A percentile compares a stretch with the other conserved stretches of the same genome.
Evolutionary conservation across 2,329 filamentous ascomycete species (phyloP).

Genomic region (Pyricularia grisea): DNA sequence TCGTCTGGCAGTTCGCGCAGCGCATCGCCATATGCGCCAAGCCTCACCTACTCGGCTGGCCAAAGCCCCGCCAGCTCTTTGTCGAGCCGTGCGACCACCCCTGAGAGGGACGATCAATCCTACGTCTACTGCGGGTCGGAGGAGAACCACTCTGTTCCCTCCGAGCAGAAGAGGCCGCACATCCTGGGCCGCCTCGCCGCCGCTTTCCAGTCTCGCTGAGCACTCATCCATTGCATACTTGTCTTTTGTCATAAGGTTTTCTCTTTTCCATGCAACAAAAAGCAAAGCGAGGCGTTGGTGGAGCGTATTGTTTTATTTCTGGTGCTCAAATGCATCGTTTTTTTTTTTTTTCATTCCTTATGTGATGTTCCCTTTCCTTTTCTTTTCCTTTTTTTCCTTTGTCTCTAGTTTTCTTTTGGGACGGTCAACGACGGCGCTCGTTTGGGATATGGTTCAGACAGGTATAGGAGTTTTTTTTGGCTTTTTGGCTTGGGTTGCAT

Average conservation of each 20-base stretch:
- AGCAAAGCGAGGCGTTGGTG: not conserved
- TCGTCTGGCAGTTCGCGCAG: slow-evolving; percentile 26
- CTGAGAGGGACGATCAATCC: slow-evolving; percentile 24
- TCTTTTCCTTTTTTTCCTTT: not conserved
- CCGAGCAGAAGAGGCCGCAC: not conserved
- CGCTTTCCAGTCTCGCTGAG: slow-evolving; percentile 3
- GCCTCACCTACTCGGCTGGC: slow-evolving; percentile 37
- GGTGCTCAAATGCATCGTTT: not conserved
- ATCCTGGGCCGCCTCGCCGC: slow-evolving; percentile 2
- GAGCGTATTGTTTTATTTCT: not conserved
- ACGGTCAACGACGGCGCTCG: not conserved
- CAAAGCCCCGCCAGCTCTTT: slow-evolving; percentile 12
- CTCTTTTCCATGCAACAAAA: not conserved
- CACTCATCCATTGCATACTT: not conserved
- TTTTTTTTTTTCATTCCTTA: not conserved
- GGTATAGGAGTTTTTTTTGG: not conserved
- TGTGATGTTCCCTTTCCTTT: not conserved
- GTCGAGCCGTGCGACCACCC: slow-evolving; percentile 38
- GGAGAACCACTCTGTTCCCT: not conserved
- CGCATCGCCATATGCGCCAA: slow-evolving; percentile 34
- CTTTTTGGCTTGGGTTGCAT: not conserved
- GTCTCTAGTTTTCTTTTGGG: not conserved
- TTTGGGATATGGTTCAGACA: not conserved
- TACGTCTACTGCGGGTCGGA: slow-evolving; percentile 22
- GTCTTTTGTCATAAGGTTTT: not conserved